Conservation (phyloP, 2,329 filamentous ascomycete genomes). For the Colletotrichum tofieldiae region DNA sequence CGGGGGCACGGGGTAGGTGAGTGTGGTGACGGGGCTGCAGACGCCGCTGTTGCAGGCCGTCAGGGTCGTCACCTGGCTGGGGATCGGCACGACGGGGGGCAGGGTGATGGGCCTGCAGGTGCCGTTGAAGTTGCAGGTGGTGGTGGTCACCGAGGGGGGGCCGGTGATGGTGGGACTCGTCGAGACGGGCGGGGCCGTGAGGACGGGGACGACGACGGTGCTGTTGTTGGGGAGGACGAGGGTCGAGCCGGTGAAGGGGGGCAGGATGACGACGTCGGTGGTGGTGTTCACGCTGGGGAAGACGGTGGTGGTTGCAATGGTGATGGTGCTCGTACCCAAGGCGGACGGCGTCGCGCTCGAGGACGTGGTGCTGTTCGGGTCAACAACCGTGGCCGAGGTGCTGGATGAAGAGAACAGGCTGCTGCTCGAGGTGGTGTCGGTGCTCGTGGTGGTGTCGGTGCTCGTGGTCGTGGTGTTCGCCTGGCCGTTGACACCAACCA, state of each 20-base stretch:
- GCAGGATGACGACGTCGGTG: not conserved
- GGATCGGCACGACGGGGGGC: not conserved
- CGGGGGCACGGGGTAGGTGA: not conserved
- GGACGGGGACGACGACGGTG: not conserved
- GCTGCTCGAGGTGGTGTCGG: not conserved
- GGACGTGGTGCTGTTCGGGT: not conserved
- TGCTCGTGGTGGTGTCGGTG: not conserved
- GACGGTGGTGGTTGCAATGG: not conserved
- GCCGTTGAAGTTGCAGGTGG: constrained; percentile 8
- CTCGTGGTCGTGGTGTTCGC: not conserved
- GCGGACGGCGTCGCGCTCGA: not conserved
- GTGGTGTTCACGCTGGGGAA: not conserved
- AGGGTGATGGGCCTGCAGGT: not conserved
- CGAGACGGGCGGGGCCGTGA: not conserved
- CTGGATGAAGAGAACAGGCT: not conserved
- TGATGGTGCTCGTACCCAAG: not conserved
- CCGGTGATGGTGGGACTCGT: not conserved
- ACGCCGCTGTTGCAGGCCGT: not conserved
- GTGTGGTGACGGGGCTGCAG: not conserved
- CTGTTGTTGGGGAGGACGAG: not conserved
- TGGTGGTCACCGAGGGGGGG: not conserved
- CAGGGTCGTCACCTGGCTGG: not conserved
- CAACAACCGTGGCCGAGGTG: not conserved
- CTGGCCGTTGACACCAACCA: constrained; percentile 37
- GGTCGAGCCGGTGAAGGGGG: not conserved